Evolutionary conservation across 768 basidiomycete genomes (phyloP).

Genomic region (Lentinula guzmanii): DNA sequence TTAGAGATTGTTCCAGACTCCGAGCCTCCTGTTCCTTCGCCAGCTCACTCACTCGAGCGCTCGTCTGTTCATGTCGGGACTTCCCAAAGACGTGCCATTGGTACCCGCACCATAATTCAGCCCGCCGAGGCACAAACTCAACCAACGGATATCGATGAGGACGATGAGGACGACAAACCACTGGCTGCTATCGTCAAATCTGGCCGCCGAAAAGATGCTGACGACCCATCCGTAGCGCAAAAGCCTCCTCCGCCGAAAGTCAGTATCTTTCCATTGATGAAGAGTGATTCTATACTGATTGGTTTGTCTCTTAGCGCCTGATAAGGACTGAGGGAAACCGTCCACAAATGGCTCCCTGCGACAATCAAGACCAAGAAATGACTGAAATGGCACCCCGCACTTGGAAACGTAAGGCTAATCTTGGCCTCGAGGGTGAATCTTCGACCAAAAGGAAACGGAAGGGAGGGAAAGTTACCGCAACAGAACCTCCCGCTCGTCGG

Average conservation of each 20-base stretch:
- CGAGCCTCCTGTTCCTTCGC: conserved; percentile 1
- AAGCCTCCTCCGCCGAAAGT: background rate
- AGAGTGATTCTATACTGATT: background rate
- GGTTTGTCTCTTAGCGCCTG: background rate
- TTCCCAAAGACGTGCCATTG: background rate
- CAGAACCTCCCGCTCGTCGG: background rate
- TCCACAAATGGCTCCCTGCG: background rate
- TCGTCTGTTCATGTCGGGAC: background rate
- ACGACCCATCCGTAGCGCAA: background rate
- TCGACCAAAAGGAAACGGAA: background rate
- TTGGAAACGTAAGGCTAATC: too few relatives aligned
- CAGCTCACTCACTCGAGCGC: background rate
- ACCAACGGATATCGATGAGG: background rate
- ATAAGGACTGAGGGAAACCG: background rate
- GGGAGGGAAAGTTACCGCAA: background rate
- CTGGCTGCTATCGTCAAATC: background rate
- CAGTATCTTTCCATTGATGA: background rate
- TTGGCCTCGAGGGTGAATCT: background rate
- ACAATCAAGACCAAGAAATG: background rate
- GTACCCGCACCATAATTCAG: background rate
- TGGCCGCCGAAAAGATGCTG: background rate
- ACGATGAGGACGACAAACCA: conserved; percentile 1
- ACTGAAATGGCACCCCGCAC: background rate
- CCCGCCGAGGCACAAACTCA: background rate
- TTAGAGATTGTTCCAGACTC: conserved; percentile 6